These are phyloP conservation scores for Lolium multiflorum DNA, from an alignment of 176 grass and related monocot species.

Conservation along the genomic window DNA sequence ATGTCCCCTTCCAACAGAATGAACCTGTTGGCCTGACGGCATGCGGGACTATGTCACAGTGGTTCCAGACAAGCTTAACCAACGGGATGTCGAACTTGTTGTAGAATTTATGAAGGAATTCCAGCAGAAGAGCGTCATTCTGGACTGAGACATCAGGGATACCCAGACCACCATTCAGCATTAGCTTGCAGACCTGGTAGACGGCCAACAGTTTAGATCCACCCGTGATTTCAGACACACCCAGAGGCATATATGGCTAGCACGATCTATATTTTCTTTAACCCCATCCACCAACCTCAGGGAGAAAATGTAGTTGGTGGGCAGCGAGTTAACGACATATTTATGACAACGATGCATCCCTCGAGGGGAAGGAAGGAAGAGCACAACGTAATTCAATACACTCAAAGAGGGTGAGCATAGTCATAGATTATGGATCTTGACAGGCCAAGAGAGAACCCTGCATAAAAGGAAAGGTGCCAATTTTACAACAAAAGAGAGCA, in stretches of 20 bases:
- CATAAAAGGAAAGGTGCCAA: neutral
- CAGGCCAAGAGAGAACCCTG: neutral
- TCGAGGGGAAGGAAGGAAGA: neutral
- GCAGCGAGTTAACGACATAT: neutral
- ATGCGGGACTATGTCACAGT: neutral
- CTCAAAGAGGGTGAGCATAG: neutral
- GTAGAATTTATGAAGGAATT: neutral
- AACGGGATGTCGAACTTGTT: neutral
- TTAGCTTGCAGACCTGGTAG: neutral
- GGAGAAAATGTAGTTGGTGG: neutral
- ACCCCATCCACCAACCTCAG: neutral
- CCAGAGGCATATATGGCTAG: neutral
- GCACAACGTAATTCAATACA: neutral
- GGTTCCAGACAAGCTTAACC: neutral
- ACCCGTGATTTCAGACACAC: neutral
- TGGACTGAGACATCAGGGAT: neutral
- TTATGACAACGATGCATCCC: neutral
- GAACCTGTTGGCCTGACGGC: neutral
- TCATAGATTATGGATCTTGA: neutral
- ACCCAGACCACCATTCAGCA: neutral
- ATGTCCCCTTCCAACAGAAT: neutral
- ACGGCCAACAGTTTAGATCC: neutral
- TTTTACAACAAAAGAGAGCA: neutral
- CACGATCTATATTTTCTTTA: neutral
- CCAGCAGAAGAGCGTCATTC: neutral